phyloP scores from a whole-genome alignment of 2,329 filamentous ascomycete genomes.

The Penicillium capsulatum region DNA sequence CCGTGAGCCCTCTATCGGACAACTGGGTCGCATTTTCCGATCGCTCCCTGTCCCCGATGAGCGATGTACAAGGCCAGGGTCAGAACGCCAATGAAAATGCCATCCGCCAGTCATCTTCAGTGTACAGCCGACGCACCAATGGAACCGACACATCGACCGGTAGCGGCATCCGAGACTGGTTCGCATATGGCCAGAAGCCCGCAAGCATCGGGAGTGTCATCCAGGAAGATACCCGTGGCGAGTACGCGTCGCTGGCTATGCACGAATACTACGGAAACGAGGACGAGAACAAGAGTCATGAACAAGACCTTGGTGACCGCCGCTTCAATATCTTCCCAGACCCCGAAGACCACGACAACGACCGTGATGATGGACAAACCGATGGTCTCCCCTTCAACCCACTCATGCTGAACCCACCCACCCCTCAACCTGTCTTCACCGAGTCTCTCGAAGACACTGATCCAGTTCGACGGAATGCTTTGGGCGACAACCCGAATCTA shows the following conservation, averaged over 20 bases:
- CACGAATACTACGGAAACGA: slow-evolving; percentile 35
- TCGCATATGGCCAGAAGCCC: slow-evolving; percentile 29
- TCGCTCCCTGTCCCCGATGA: slow-evolving; percentile 28
- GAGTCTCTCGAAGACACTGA: slow-evolving; percentile 23
- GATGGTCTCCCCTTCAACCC: slow-evolving; percentile 36
- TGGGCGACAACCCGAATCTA: slow-evolving; percentile 35
- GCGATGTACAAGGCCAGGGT: slow-evolving; percentile 19
- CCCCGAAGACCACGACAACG: slow-evolving; percentile 28
- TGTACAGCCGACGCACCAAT: slow-evolving; percentile 29
- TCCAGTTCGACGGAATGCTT: slow-evolving; percentile 28
- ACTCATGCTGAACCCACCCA: slow-evolving; percentile 46
- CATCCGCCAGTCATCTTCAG: slow-evolving; percentile 33
- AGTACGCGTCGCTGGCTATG: slow-evolving; percentile 36
- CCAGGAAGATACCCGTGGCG: slow-evolving; percentile 33
- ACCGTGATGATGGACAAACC: slow-evolving; percentile 19
- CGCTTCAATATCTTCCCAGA: slow-evolving; percentile 34
- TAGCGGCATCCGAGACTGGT: slow-evolving; percentile 34
- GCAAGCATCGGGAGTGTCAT: slow-evolving; percentile 30
- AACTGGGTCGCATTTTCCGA: slow-evolving; percentile 44
- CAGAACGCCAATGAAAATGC: slow-evolving; percentile 16
- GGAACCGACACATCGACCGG: slow-evolving; percentile 23
- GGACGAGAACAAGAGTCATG: slow-evolving; percentile 27
- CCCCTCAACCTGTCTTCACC: slow-evolving; percentile 33
- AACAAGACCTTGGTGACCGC: slow-evolving; percentile 37
- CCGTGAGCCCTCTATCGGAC: slow-evolving; percentile 36